Conservation (phyloP, 257 asterid species). For the Cruciata laevipes region DNA sequence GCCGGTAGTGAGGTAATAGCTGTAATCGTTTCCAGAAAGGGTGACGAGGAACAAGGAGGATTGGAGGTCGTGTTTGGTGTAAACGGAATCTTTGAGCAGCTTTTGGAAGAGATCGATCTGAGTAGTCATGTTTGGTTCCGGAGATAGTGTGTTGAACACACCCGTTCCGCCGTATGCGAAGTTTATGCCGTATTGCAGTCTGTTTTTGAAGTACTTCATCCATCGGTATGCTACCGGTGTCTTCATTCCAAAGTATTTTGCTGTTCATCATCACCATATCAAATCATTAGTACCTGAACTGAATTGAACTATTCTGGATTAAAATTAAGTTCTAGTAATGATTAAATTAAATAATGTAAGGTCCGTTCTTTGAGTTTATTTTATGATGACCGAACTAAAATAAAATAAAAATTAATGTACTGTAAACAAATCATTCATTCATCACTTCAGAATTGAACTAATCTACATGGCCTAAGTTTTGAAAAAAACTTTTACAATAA, state of each 20-base stretch:
- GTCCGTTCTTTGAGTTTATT: no score
- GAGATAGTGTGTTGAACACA: constrained; percentile 49
- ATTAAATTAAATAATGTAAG: no score
- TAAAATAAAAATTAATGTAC: no score
- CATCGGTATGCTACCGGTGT: constrained; percentile 63
- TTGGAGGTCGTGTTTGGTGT: constrained; percentile 36
- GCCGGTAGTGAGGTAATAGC: constrained; percentile 32
- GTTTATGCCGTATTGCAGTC: constrained; percentile 53
- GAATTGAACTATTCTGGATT: no score
- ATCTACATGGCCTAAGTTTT: no score
- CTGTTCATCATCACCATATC: constrained; percentile 26
- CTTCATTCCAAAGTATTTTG: constrained; percentile 58
- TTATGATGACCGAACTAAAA: no score
- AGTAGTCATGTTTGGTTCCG: constrained; percentile 64
- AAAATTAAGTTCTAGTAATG: no score
- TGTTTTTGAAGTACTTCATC: constrained; percentile 44
- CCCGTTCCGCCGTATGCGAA: constrained; percentile 96
- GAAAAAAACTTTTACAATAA: no score
- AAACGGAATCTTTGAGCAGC: constrained; percentile 35
- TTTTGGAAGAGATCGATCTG: constrained; percentile 57
- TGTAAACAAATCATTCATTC: no score
- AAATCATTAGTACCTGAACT: neutral
- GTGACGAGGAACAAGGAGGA: constrained; percentile 46
- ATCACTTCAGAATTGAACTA: no score
- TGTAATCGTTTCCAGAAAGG: constrained; percentile 72